Conservation (phyloP, 371 early-diverging fungal genomes). For the Mucor irregularis region DNA sequence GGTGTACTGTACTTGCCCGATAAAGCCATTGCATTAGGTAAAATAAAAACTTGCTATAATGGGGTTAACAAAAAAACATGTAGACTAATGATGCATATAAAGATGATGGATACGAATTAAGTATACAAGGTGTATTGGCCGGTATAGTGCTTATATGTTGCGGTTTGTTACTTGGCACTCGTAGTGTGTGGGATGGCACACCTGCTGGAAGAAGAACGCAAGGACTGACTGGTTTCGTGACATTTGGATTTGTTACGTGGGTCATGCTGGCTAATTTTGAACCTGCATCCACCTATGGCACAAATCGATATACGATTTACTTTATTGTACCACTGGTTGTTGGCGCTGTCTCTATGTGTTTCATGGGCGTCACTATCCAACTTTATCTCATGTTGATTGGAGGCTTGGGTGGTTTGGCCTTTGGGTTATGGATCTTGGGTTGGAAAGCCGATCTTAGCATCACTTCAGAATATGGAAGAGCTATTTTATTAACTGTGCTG, state of each 20-base stretch:
- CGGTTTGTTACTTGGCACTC: conserved; percentile 66
- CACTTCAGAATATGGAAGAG: conserved; percentile 54
- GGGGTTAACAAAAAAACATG: not conserved
- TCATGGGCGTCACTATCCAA: conserved; percentile 39
- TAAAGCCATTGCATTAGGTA: conserved; percentile 37
- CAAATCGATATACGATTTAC: conserved; percentile 39
- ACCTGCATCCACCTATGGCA: conserved; percentile 31
- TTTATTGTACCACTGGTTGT: conserved; percentile 56
- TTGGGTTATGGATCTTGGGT: conserved; percentile 64
- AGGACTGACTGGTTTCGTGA: conserved; percentile 38
- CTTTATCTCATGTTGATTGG: conserved; percentile 52
- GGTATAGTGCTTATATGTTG: conserved; percentile 62
- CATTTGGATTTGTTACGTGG: conserved; percentile 46
- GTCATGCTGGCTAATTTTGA: conserved; percentile 60
- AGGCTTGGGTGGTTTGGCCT: conserved; percentile 62
- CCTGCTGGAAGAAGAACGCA: conserved; percentile 57
- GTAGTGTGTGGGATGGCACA: conserved; percentile 28
- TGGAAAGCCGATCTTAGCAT: conserved; percentile 60
- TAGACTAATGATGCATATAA: not conserved
- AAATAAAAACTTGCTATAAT: not conserved
- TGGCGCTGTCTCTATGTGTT: conserved; percentile 6
- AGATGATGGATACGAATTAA: conserved; percentile 46
- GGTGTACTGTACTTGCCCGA: conserved; percentile 36
- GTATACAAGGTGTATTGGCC: conserved; percentile 58
- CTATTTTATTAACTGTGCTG: conserved; percentile 63